Evolutionary conservation across 2,329 filamentous ascomycete genomes (phyloP).

Genomic region (Pseudocercospora fijiensis): DNA sequence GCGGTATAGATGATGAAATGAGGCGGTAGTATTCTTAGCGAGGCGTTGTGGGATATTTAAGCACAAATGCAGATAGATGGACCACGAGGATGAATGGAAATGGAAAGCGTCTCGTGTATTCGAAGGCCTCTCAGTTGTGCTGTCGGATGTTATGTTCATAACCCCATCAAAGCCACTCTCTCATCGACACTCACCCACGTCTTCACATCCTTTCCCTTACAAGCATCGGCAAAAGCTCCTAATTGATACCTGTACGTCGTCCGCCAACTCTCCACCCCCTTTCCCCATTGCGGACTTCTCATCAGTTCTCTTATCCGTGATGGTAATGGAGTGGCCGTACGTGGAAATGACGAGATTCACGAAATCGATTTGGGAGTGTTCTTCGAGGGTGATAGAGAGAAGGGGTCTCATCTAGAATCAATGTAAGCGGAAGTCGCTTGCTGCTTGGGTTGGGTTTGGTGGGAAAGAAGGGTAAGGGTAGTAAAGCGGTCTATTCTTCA

Average conservation of each 20-base stretch:
- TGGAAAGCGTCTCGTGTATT: background rate
- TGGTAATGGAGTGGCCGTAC: constrained; percentile 14
- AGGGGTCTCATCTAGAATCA: background rate
- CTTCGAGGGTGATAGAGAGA: constrained; percentile 1
- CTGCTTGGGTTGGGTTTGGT: background rate
- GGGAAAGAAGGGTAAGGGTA: background rate
- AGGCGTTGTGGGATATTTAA: background rate
- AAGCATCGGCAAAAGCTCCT: constrained; percentile 40
- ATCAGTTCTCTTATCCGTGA: constrained; percentile 2
- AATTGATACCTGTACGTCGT: constrained; percentile 40
- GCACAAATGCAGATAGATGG: background rate
- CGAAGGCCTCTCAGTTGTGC: too few relatives aligned
- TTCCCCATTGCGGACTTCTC: constrained; percentile 18
- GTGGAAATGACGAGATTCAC: constrained; percentile 13
- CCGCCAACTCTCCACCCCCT: constrained; percentile 35
- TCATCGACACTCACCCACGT: constrained; percentile 38
- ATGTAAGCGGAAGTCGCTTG: too few relatives aligned
- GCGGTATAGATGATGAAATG: background rate
- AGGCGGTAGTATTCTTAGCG: background rate
- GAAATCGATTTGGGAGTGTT: constrained; percentile 18
- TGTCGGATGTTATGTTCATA: too few relatives aligned
- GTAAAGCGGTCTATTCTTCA: background rate
- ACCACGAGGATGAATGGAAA: background rate
- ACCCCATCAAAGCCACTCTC: constrained; percentile 38
- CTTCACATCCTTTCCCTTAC: constrained; percentile 31